These are phyloP conservation scores for Fusarium veterinarium DNA, from an alignment of 2,329 filamentous ascomycete species.

Conservation along the genomic window DNA sequence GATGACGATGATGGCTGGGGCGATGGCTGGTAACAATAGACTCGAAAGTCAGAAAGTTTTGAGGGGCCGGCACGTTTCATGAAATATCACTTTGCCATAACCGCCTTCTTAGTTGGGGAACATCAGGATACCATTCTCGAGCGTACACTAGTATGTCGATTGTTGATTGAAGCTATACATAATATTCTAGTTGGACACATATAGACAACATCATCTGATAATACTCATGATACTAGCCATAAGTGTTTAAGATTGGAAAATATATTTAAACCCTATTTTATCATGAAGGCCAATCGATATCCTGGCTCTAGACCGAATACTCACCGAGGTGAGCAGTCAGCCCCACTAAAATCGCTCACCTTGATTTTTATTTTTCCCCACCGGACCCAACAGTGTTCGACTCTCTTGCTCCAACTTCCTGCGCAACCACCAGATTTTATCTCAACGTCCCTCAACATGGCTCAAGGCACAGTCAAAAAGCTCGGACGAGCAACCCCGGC, in stretches of 20 bases:
- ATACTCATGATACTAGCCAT: not conserved
- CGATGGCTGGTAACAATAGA: slow-evolving; percentile 66
- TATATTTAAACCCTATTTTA: not conserved
- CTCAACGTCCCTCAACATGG: slow-evolving; percentile 55
- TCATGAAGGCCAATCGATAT: not conserved
- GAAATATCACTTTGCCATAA: slow-evolving; percentile 4
- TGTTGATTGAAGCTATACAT: slow-evolving; percentile 22
- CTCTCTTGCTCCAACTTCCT: slow-evolving; percentile 50
- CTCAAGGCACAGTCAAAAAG: slow-evolving; percentile 66
- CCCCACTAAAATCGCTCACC: slow-evolving; percentile 35
- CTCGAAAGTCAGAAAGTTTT: not conserved
- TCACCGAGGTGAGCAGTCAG: slow-evolving; percentile 20
- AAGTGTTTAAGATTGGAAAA: no score
- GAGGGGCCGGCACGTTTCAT: not conserved
- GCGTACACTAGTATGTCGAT: slow-evolving; percentile 21
- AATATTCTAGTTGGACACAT: not conserved
- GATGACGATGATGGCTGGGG: slow-evolving; percentile 73
- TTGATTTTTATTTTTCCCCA: slow-evolving; percentile 33
- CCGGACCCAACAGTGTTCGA: not conserved
- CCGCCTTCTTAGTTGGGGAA: slow-evolving; percentile 6
- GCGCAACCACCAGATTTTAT: not conserved
- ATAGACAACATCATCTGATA: not conserved
- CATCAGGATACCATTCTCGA: slow-evolving; percentile 35
- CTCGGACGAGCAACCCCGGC: slow-evolving; percentile 54
- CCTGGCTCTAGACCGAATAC: not conserved